These are phyloP conservation scores for Oryza australiensis DNA, from an alignment of 176 grass and related monocot genomes.

Conservation along the genomic window DNA sequence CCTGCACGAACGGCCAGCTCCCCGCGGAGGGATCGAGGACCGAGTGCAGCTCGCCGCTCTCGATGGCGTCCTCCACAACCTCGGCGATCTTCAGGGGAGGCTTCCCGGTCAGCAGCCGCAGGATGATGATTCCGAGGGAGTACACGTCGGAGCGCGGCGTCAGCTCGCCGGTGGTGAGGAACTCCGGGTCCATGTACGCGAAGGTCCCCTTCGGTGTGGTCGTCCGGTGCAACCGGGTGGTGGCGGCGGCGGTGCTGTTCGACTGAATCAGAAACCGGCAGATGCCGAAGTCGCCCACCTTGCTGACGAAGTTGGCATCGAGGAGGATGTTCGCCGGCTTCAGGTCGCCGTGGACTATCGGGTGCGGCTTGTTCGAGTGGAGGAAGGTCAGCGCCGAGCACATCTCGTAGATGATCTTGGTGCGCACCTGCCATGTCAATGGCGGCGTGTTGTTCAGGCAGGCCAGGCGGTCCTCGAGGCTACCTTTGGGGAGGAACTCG, in stretches of 20 bases:
- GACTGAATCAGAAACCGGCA: constrained; percentile 41
- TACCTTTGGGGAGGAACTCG: constrained; percentile 61
- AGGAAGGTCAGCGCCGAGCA: constrained; percentile 56
- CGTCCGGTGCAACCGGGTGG: constrained; percentile 26
- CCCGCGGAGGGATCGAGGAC: constrained; percentile 44
- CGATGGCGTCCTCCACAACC: constrained; percentile 45
- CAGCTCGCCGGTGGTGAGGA: constrained; percentile 37
- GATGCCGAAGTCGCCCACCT: constrained; percentile 60
- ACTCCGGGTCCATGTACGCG: constrained; percentile 55
- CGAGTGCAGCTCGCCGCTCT: constrained; percentile 26
- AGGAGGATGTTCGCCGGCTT: constrained; percentile 62
- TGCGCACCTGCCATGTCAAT: constrained; percentile 59
- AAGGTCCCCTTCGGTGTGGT: constrained; percentile 40
- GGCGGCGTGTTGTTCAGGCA: constrained; percentile 42
- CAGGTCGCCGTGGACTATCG: constrained; percentile 57
- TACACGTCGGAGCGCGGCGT: constrained; percentile 54
- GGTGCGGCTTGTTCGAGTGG: constrained; percentile 52
- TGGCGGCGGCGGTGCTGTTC: background rate
- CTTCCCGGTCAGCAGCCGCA: constrained; percentile 50
- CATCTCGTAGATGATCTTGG: constrained; percentile 47
- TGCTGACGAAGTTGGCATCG: constrained; percentile 53
- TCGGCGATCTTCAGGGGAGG: constrained; percentile 27
- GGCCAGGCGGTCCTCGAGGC: constrained; percentile 50
- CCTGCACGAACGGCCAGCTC: constrained; percentile 53
- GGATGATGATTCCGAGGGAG: constrained; percentile 53